Percentiles rank a stretch among this genome's conserved stretches.
phyloP scores from a whole-genome alignment of 129 eudicot species.

The Scalesia atractyloides region DNA sequence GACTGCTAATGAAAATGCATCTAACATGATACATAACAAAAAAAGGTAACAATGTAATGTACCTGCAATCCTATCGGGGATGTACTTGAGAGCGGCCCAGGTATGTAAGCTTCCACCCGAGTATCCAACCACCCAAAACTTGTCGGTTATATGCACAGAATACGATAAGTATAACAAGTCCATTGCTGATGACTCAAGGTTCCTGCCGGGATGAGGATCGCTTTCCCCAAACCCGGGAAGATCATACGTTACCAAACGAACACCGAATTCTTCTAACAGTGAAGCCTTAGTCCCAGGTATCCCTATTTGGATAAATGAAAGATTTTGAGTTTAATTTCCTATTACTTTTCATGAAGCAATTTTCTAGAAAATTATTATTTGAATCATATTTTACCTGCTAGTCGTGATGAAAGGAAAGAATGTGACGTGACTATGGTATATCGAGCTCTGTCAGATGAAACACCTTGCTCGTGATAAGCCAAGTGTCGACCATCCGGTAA shows the following conservation, averaged over 20 bases:
- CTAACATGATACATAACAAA: conserved; percentile 5
- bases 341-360: conserved; percentile 11
- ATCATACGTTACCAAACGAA: conserved; percentile 79
- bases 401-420: conserved; percentile 83
- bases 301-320: conserved; percentile 47
- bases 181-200: conserved; percentile 85
- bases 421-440: conserved; percentile 66
- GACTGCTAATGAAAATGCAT: conserved; percentile 20
- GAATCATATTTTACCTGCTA: conserved; percentile 62
- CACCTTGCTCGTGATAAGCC: conserved; percentile 89
- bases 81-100: conserved; percentile 92
- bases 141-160: conserved; percentile 68
- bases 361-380: not conserved
- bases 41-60: not conserved
- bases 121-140: conserved; percentile 83
- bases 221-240: conserved; percentile 99
- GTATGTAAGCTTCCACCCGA: conserved; percentile 82
- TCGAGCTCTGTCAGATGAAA: conserved; percentile 66
- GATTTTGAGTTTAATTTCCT: not conserved
- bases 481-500: conserved; percentile 90
- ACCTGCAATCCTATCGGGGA: conserved; percentile 92
- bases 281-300: conserved; percentile 82
- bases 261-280: conserved; percentile 71
- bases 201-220: conserved; percentile 84
- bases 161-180: conserved; percentile 77